Percentiles rank a stretch among this genome's conserved stretches.
These are phyloP conservation scores for Conticribra guillardii DNA, from an alignment of 108 stramenopile species.

Conservation along the genomic window DNA sequence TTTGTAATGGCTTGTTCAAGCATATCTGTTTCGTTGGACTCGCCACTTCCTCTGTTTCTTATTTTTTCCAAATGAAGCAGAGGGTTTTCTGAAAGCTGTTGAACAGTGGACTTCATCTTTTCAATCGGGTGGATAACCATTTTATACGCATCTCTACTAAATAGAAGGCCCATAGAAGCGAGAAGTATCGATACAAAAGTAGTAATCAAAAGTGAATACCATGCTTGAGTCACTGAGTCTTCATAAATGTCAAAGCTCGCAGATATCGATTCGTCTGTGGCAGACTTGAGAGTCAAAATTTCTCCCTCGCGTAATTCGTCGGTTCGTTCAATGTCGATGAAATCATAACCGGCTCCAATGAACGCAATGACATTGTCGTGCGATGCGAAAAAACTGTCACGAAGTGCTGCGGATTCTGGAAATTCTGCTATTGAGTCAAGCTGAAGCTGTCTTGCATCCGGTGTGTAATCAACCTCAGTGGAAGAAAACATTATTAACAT, in stretches of 20 bases:
- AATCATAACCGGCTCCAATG: conserved; percentile 34
- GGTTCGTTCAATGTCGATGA: conserved; percentile 34
- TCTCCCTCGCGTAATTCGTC: conserved; percentile 37
- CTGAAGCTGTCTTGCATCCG: conserved; percentile 53
- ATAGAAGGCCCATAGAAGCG: conserved; percentile 52
- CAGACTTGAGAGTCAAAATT: conserved; percentile 36
- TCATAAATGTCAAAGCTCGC: conserved; percentile 51
- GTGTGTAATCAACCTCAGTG: conserved; percentile 30
- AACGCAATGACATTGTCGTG: conserved; percentile 53
- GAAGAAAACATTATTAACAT: conserved; percentile 48
- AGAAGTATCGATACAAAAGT: conserved; percentile 59
- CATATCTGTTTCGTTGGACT: conserved; percentile 68
- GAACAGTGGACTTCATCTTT: conserved; percentile 49
- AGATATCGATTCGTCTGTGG: conserved; percentile 12
- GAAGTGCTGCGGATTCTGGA: conserved; percentile 25
- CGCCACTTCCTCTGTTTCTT: conserved; percentile 36
- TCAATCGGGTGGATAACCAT: conserved; percentile 74
- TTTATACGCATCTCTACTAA: conserved; percentile 65
- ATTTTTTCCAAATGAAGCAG: conserved; percentile 51
- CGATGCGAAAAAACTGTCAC: conserved; percentile 36
- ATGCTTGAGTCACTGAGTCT: conserved; percentile 40
- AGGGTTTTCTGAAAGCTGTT: conserved; percentile 63
- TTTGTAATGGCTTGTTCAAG: conserved; percentile 70
- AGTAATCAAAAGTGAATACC: conserved; percentile 40
- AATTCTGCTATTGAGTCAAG: conserved; percentile 43